Evolutionary conservation across 495 filamentous ascomycete species (phyloP), one percentile per base, ranked within the genome.

Genomic region (Neurospora africana): DNA sequence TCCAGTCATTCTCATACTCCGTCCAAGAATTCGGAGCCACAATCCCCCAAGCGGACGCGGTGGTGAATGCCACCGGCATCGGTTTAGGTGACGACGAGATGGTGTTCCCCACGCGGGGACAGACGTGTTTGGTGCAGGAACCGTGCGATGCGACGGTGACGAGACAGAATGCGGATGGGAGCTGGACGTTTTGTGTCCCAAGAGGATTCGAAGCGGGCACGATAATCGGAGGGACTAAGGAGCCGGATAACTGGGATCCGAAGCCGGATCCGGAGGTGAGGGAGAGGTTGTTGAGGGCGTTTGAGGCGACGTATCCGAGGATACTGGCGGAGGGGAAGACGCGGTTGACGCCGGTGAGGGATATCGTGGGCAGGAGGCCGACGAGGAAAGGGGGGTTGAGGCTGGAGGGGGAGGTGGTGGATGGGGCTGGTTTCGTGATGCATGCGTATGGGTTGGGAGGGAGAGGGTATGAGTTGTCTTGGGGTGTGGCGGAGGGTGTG

Each of bases 391-490:
- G 83, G 0, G 83, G 83, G 4, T 81, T 82, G 71, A 74, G 84
- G 69, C 67, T 85, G 3, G 83, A 86, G 74, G 79, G 70, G n/a
- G 84, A 85, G 74, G 73, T 72, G 0, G 36, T 80, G 0, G 73
- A 38, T 21, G 85, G 82, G 11, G 70, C 67, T 2, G 74, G 76
- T 70, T 79, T 79, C 30, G 78, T 90, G 21, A 84, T 91, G 47
- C 89, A 91, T 82, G 89, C 87, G 7, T 91, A 90, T 77, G 89
- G 89, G 17, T 80, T 87, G 70, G 89, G 88, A 17, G 89, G 89
- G 7, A 80, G 89, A 41, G 89, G 89, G 0, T 90, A 84, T 73
- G 84, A 85, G 79, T 71, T 85, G 13, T 83, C 80, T 8, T 86
- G 84, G 84, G 84, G 83, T 0, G 81, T 83, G 33, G 84, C 84